Base-by-base conservation (phyloP, 345 rosid genomes). In the Camelina neglecta region DNA sequence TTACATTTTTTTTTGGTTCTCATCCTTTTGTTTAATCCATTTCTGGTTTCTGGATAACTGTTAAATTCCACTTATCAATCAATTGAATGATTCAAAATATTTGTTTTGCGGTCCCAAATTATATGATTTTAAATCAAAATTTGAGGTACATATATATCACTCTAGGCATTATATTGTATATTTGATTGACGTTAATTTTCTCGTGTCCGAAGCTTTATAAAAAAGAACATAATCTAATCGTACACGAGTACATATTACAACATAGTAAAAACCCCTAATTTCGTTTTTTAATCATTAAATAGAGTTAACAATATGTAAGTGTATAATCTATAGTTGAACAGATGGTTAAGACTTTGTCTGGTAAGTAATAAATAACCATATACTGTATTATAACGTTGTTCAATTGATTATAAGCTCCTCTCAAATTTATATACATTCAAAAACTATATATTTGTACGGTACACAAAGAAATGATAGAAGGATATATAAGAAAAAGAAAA, bases 391-490 rank as follows among this genome's bases (percentile, higher is more conserved):
- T 21, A 21, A 21, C 23, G 23, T 21, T 21, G 31, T 13, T 3
- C 20, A 56, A 13, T 26, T 13, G 38, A 13, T 56, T 21, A 21
- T 56, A 13, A 54, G 24, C 7, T 59, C 38, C 11, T 48, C 4
- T 20, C 24, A 23, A n/a, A 50, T 21, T 10, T 44, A 18, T 15
- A 45, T 4, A 65, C 31, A 44, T 55, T 4, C 11, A 55, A 29
- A 29, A 29, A 29, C 31, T 29, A 29, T 29, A 36, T n/a, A 56
- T 67, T 65, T 77, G 76, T 70, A 77, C 67, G 56, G 67, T 77
- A 64, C 76, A 65, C 55, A 31, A 67, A 72, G 18, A 66, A 65
- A 73, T 59, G 64, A 78, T 65, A 59, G 31, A 71, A 57, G 36
- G 3, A 21, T 29, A 36, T 18, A 72, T 16, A 39, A 76, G 20